Evolutionary conservation across 805 yeast genomes (phyloP).

Genomic region (Lachancea cidri): DNA sequence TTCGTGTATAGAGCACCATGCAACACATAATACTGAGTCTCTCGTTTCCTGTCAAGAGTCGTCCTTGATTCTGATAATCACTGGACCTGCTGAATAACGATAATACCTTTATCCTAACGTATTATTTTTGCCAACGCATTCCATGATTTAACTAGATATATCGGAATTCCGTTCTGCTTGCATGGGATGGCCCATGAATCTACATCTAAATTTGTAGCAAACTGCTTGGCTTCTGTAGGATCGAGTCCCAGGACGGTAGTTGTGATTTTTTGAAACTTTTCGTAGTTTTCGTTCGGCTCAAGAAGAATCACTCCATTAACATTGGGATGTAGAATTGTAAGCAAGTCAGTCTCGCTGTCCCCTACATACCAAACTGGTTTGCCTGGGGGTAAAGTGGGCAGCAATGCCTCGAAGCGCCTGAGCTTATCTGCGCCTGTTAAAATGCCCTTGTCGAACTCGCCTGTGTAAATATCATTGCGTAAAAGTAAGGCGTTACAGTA

Average conservation of each 20-base stretch:
- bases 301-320: slow-evolving; percentile 25
- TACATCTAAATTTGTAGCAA: background rate
- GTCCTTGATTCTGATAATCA: no score
- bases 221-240: background rate
- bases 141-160: slow-evolving; percentile 22
- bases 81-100: no score
- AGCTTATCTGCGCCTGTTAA: slow-evolving; percentile 29
- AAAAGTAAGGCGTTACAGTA: slow-evolving; percentile 23
- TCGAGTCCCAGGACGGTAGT: slow-evolving; percentile 14
- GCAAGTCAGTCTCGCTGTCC: slow-evolving; percentile 31
- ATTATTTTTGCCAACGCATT: slow-evolving; percentile 5
- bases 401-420: slow-evolving; percentile 9
- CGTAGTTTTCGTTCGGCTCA: slow-evolving; percentile 16
- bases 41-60: no score
- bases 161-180: slow-evolving; percentile 11
- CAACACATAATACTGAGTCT: no score
- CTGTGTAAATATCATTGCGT: slow-evolving; percentile 16
- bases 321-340: slow-evolving; percentile 23
- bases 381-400: slow-evolving; percentile 3
- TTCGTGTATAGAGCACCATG: no score
- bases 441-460: slow-evolving; percentile 20
- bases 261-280: slow-evolving; percentile 19
- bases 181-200: slow-evolving; percentile 7
- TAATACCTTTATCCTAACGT: background rate
- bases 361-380: slow-evolving; percentile 28